These are phyloP conservation scores for Brassica balearica DNA, from an alignment of 441 rosid species.

Conservation along the genomic window DNA sequence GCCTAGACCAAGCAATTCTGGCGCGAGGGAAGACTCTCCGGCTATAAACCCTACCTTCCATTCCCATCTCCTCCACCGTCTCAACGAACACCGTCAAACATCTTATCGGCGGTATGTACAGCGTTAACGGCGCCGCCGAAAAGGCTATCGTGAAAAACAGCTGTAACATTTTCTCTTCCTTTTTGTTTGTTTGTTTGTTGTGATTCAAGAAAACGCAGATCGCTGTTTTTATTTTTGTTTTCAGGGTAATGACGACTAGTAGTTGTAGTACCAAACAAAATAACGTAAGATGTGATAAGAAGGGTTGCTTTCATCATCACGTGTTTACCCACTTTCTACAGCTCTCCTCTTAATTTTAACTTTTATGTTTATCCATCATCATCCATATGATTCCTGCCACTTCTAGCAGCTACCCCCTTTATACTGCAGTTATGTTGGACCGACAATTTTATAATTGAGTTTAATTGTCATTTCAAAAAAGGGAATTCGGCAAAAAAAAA, in stretches of 20 bases:
- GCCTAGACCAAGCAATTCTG: constrained; percentile 67
- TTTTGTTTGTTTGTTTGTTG: background rate
- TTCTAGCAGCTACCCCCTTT: constrained; percentile 28
- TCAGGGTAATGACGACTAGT: background rate
- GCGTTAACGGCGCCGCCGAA: constrained; percentile 84
- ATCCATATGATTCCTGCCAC: constrained; percentile 9
- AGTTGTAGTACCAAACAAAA: background rate
- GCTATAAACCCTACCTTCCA: constrained; percentile 65
- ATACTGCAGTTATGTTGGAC: constrained; percentile 1
- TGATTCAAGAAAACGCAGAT: constrained; percentile 1
- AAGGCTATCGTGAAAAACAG: constrained; percentile 80
- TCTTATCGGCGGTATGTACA: constrained; percentile 86
- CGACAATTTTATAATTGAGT: constrained; percentile 10
- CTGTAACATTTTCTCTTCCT: constrained; percentile 56
- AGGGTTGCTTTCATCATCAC: constrained; percentile 1
- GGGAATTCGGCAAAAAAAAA: no score
- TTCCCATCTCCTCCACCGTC: constrained; percentile 70
- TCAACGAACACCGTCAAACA: constrained; percentile 77
- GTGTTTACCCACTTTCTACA: constrained; percentile 4
- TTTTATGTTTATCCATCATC: constrained; percentile 3
- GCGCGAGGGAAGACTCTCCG: constrained; percentile 66
- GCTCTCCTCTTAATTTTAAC: constrained; percentile 9
- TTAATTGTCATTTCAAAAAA: background rate
- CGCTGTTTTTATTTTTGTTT: background rate
- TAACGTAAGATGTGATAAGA: background rate